Percentiles rank a stretch among this genome's conserved stretches.
Evolutionary conservation across 345 rosid genomes (phyloP).

Genomic region (Salix dunnii): DNA sequence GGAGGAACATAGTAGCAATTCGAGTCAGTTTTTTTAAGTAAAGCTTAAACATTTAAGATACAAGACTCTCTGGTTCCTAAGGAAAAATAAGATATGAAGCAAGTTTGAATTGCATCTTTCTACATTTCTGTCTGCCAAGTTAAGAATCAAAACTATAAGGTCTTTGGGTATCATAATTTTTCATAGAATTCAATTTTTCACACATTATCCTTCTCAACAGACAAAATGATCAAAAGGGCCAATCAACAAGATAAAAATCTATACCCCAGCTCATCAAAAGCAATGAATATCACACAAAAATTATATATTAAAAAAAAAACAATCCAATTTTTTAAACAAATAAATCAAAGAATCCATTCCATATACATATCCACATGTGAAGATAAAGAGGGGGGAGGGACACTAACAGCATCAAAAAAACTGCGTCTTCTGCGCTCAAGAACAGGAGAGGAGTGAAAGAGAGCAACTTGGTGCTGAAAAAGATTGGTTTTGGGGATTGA

Average conservation of each 20-base stretch:
- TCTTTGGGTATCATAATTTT: too few species aligned
- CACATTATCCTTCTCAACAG: not conserved
- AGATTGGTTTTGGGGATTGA: slow-evolving; percentile 31
- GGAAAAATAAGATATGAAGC: not conserved
- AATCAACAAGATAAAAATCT: not conserved
- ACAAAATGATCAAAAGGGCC: not conserved
- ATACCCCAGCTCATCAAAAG: slow-evolving; percentile 1
- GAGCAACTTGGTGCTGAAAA: slow-evolving; percentile 27
- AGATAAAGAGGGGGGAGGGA: slow-evolving; percentile 2
- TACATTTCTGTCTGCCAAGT: not conserved
- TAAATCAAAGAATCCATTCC: not conserved
- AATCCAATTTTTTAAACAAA: not conserved
- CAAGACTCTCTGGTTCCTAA: not conserved
- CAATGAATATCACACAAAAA: not conserved
- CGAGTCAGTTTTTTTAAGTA: not conserved
- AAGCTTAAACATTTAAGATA: not conserved
- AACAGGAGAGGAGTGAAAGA: slow-evolving; percentile 63
- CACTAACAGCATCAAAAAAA: slow-evolving; percentile 39
- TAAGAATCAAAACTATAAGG: not conserved
- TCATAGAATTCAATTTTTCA: not conserved
- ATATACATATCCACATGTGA: not conserved
- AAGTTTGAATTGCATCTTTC: not conserved
- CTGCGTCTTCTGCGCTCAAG: slow-evolving; percentile 57
- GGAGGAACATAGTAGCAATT: not conserved
- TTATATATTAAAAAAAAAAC: not conserved